A percentile compares a stretch with the other conserved stretches of the same genome.
Evolutionary conservation across 2,329 filamentous ascomycete genomes (phyloP).

Genomic region (Aspergillus japonicus): DNA sequence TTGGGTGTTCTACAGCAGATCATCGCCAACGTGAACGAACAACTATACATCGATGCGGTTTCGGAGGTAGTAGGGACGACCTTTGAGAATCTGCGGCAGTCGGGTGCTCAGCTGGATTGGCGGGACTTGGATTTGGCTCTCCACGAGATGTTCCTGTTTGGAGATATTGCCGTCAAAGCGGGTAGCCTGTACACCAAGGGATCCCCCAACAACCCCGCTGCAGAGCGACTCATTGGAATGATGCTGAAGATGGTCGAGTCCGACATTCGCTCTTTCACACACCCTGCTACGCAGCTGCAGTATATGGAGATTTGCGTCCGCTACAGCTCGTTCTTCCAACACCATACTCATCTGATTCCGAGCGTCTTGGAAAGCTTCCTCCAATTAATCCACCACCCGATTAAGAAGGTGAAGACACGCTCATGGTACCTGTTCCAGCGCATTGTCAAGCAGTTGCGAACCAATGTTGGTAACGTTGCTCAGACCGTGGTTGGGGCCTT

Average conservation of each 20-base stretch:
- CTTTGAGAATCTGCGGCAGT: conserved; percentile 75
- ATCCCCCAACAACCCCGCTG: conserved; percentile 73
- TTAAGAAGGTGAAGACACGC: conserved; percentile 80
- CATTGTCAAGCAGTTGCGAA: conserved; percentile 81
- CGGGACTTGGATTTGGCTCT: conserved; percentile 90
- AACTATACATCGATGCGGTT: conserved; percentile 82
- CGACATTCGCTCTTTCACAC: conserved; percentile 82
- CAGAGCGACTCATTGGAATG: conserved; percentile 82
- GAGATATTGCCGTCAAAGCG: conserved; percentile 86
- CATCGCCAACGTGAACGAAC: conserved; percentile 83
- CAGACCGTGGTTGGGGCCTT: conserved; percentile 90
- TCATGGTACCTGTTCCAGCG: conserved; percentile 98
- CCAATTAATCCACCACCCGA: conserved; percentile 80
- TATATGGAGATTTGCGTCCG: conserved; percentile 99
- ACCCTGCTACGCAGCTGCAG: conserved; percentile 88
- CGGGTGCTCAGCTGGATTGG: conserved; percentile 80
- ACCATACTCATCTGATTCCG: conserved; percentile 75
- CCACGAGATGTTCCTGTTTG: conserved; percentile 93
- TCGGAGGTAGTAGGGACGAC: conserved; percentile 85
- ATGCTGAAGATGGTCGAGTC: conserved; percentile 95
- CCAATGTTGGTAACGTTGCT: conserved; percentile 82
- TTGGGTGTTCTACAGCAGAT: conserved; percentile 90
- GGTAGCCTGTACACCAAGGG: conserved; percentile 84
- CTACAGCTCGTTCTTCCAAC: conserved; percentile 90
- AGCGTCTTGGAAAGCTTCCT: conserved; percentile 90